These are phyloP conservation scores for Cyclotella choctawhatcheeana DNA, from an alignment of 108 stramenopile genomes.

Conservation along the genomic window DNA sequence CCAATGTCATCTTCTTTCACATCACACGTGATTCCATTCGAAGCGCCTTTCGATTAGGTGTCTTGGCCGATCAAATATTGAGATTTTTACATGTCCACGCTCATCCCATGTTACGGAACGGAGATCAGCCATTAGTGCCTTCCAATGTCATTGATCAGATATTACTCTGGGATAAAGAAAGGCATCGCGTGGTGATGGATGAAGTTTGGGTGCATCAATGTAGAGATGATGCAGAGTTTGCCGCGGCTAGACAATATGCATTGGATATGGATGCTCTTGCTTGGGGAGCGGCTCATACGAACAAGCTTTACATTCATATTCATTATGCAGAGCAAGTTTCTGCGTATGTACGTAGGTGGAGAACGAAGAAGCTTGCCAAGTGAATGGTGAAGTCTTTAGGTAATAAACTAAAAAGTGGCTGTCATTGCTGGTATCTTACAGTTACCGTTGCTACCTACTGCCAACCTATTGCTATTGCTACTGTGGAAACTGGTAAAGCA, in stretches of 20 bases:
- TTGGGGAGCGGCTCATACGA: conserved; percentile 69
- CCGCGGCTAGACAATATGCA: conserved; percentile 66
- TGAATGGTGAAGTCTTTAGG: too few species aligned
- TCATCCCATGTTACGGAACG: conserved; percentile 79
- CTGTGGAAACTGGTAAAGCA: too few species aligned
- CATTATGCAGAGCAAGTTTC: conserved; percentile 62
- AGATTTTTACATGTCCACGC: conserved; percentile 90
- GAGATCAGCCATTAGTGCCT: conserved; percentile 66
- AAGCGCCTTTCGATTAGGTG: conserved; percentile 78
- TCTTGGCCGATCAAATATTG: conserved; percentile 84
- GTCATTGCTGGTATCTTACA: too few species aligned
- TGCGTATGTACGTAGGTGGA: conserved; percentile 73
- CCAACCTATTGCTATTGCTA: too few species aligned
- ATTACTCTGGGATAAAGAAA: conserved; percentile 86
- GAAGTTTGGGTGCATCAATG: conserved; percentile 75
- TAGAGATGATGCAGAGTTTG: conserved; percentile 67
- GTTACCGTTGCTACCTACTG: too few species aligned
- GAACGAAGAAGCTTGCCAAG: conserved; percentile 64
- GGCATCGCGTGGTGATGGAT: conserved; percentile 70
- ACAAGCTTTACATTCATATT: conserved; percentile 65
- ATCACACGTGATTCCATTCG: conserved; percentile 87
- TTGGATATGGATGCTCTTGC: conserved; percentile 59
- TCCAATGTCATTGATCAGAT: conserved; percentile 91
- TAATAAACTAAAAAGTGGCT: too few species aligned
- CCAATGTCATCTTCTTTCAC: conserved; percentile 84